phyloP scores from a whole-genome alignment of 2,329 filamentous ascomycete species.

The Ophiostoma piceae region DNA sequence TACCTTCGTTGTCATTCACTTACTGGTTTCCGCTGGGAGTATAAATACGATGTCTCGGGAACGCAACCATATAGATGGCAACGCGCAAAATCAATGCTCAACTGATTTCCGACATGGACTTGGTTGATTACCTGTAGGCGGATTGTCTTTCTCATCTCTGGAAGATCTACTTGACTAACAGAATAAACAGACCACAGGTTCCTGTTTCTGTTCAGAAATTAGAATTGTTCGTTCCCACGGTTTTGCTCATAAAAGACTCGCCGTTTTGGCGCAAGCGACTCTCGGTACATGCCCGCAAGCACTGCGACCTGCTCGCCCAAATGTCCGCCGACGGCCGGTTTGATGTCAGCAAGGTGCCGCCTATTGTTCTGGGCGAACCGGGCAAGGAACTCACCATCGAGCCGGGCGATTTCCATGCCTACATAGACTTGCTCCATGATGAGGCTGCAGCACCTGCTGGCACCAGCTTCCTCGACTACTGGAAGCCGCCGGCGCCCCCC shows the following conservation, averaged over 20 bases:
- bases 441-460: background rate
- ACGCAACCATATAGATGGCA: too few species aligned
- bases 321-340: background rate
- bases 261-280: background rate
- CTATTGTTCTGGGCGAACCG: background rate
- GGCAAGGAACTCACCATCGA: background rate
- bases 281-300: background rate
- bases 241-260: background rate
- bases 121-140: background rate
- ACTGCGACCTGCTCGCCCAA: background rate
- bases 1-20: background rate
- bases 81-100: too few species aligned
- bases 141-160: background rate
- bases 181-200: background rate
- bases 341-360: background rate
- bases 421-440: background rate
- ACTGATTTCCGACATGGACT: background rate
- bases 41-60: background rate
- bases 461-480: background rate
- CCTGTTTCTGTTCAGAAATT: background rate
- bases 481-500: background rate
- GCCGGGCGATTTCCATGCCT: background rate
- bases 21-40: background rate
- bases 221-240: background rate
- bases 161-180: background rate